Conservation (phyloP, 2,329 filamentous ascomycete species). For the Calonectria crousiana region DNA sequence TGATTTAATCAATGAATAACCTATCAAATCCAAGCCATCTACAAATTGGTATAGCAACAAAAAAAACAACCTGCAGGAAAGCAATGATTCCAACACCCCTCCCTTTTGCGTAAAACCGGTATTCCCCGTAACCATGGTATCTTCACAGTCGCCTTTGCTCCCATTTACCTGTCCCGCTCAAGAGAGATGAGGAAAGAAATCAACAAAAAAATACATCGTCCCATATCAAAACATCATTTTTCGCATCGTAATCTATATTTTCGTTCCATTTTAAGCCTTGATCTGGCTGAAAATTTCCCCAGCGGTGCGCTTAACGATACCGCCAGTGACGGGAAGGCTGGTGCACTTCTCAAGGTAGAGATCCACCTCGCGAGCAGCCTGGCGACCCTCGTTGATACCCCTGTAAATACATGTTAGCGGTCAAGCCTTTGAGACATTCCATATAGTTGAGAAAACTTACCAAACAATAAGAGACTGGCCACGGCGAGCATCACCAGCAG, state of each 20-base stretch:
- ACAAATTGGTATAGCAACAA: constrained; percentile 41
- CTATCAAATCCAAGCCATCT: constrained; percentile 27
- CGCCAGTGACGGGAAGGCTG: constrained; percentile 88
- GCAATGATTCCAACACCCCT: constrained; percentile 19
- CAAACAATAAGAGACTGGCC: constrained; percentile 97
- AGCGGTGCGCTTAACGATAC: constrained; percentile 88
- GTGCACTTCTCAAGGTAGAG: constrained; percentile 85
- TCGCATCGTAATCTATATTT: constrained; percentile 10
- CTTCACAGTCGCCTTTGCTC: constrained; percentile 32
- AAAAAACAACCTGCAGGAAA: constrained; percentile 17
- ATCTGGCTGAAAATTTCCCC: constrained; percentile 70
- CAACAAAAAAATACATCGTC: constrained; percentile 16
- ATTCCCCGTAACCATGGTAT: constrained; percentile 32
- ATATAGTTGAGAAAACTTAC: constrained; percentile 62
- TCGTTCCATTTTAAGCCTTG: constrained; percentile 30
- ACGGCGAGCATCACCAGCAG: constrained; percentile 93
- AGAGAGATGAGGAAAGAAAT: constrained; percentile 12
- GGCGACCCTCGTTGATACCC: constrained; percentile 97
- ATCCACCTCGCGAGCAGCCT: constrained; percentile 93
- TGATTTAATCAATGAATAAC: constrained; percentile 2
- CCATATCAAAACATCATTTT: constrained; percentile 7
- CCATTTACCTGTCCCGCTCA: constrained; percentile 25
- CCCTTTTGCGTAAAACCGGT: constrained; percentile 26
- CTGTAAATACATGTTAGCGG: constrained; percentile 52
- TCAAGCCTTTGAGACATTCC: background rate